Evolutionary conservation across 2,329 filamentous ascomycete species (phyloP).

Genomic region (Microsporum audouinii): DNA sequence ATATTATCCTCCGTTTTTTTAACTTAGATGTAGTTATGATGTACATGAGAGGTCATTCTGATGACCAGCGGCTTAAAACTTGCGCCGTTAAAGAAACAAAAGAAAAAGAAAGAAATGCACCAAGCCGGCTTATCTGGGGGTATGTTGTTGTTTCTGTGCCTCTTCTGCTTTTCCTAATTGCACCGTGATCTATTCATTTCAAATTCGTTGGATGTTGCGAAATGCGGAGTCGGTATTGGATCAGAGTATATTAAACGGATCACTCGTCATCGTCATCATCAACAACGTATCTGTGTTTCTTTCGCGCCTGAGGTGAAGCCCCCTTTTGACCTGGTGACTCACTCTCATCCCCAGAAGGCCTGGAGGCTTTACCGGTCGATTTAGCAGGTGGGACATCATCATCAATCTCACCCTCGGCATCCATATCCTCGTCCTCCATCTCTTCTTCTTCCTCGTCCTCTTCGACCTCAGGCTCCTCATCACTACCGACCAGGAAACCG

Average conservation of each 20-base stretch:
- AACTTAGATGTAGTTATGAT: not conserved
- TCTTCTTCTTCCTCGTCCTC: constrained; percentile 34
- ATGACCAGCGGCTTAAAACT: too few relatives aligned
- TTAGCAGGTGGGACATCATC: constrained; percentile 23
- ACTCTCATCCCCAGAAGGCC: constrained; percentile 2
- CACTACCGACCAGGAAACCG: constrained; percentile 54
- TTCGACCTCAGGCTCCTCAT: constrained; percentile 38
- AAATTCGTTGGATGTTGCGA: not conserved
- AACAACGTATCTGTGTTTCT: constrained; percentile 38
- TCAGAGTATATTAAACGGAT: not conserved
- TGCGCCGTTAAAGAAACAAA: too few relatives aligned
- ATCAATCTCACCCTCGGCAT: constrained; percentile 36
- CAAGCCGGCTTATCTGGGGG: not conserved
- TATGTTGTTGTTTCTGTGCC: not conserved
- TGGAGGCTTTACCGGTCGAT: constrained; percentile 7
- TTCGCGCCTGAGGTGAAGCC: constrained; percentile 30
- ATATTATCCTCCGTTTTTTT: not conserved
- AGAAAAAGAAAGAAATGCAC: too few relatives aligned
- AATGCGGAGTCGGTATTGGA: not conserved
- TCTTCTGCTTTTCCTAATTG: not conserved
- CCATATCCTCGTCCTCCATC: constrained; percentile 34
- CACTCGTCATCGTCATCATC: constrained; percentile 39
- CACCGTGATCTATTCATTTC: not conserved
- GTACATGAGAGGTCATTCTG: not conserved
- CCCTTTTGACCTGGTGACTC: constrained; percentile 15